Evolutionary conservation across 176 grass and related monocot genomes (phyloP), one percentile per base, ranked within the genome.

Genomic region (Lolium perenne): DNA sequence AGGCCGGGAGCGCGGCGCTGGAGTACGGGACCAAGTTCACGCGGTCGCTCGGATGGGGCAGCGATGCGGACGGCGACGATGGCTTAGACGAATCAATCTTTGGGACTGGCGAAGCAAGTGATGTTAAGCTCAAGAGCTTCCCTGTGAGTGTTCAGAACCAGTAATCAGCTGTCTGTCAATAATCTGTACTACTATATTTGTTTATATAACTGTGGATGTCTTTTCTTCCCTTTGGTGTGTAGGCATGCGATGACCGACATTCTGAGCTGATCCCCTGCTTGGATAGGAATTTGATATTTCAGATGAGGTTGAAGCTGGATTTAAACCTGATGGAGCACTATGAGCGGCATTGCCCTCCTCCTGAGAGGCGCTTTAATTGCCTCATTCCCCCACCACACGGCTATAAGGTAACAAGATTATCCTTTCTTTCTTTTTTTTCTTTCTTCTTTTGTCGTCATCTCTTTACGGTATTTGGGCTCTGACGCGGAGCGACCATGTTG

Each of bases 241-340:
- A 98, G 96, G 93, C 95, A 71, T 98, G 96, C 80, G 96, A 98
- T 88, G 89, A 93, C 68, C 79, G 87, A 74, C 89, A 98, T 92
- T 98, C 95, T 80, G 95, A 98, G 87, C 80, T 98, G 81, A 98
- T 98, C 60, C 96, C 96, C 35, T 98, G 96, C 92, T 86, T 98
- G 84, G 96, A 98, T 90, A 95, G 96, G 94, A 98, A 98, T 79
- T 90, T 98, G 82, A 95, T 98, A 91, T 98, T 94, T 86, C 96
- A 98, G 85, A 98, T 85, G 82, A 95, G 96, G 88, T 38, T 98
- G 78, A 98, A 98, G 74, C 90, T 98, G 71, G 96, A 98, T 91
- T 91, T 98, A 86, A 92, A 92, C 83, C 84, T 98, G 58, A 98
- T 98, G 95, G 95, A 98, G 86, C 95, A 98, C 78, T 98, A 98